Base-by-base conservation (phyloP, 768 basidiomycete species). In the Rhizopogon roseolus region DNA sequence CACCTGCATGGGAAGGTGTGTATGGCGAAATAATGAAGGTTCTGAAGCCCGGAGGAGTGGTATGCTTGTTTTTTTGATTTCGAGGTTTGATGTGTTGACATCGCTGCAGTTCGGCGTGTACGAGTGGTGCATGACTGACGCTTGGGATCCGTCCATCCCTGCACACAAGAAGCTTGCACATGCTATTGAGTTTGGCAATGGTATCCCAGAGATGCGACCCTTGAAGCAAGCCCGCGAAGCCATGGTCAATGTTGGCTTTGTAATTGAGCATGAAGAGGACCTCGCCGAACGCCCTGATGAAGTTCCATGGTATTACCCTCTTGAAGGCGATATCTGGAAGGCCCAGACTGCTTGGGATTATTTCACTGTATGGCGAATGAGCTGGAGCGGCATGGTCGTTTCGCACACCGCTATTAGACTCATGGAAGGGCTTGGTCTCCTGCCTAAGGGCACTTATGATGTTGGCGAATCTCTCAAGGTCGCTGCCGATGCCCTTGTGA, bases 91-190 rank as follows among this genome's bases (percentile, higher is more conserved):
- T 45, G 4, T 43, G 34, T n/a, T 45, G 1, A 57, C 60, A 55
- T 27, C 5, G 44, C 32, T 39, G 1, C 57, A 95, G 90, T 97
- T 97, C 70, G 96, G 95, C 65, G 90, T 98, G 37, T 99, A 98
- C 72, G 97, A 98, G 69, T 99, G 96, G 96, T 87, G 85, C 71
- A 98, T 99, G 97, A 98, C 97, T 17, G 94, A 98, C 69, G 67
- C 71, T 3, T 95, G 95, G 91, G 89, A 98, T 71, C 81, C 90
- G 38, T 80, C 88, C 43, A 88, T 78, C 66, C 89, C 93, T 16
- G 71, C 80, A 51, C 96, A 98, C 80, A 95, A 94, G 74, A 80
- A 80, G 42, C 84, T 98, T 54, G 91, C 92, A 11, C 94, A 98
- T 74, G 81, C 81, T 56, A 88, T 98, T 57, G 95, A 98, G 68